Conservation (phyloP, 169 alveolate species). For the Blepharisma undulans region DNA sequence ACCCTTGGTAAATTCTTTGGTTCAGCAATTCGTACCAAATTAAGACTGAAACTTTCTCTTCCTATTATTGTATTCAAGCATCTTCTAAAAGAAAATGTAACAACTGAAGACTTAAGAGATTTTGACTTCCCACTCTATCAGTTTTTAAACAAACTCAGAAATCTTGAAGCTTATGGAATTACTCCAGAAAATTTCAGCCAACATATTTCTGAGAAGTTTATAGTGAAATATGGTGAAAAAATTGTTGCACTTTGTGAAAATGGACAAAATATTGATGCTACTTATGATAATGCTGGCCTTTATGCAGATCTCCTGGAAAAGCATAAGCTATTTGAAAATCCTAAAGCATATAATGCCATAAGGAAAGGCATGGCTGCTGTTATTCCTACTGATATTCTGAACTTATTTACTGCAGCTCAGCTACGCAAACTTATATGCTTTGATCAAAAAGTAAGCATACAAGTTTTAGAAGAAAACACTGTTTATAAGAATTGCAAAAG, state of each 20-base stretch:
- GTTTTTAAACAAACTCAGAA: conserved; percentile 63
- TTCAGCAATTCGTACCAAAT: conserved; percentile 81
- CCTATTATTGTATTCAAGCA: conserved; percentile 85
- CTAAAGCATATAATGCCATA: conserved; percentile 41
- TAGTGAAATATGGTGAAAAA: conserved; percentile 7
- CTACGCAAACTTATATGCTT: conserved; percentile 86
- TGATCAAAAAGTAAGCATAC: conserved; percentile 81
- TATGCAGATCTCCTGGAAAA: conserved; percentile 25
- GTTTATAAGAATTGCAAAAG: conserved; percentile 76
- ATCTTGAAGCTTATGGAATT: neutral
- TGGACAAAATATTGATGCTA: neutral
- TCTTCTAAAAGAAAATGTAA: conserved; percentile 61
- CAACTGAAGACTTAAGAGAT: conserved; percentile 72
- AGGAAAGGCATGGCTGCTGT: conserved; percentile 49
- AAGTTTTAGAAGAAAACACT: conserved; percentile 82
- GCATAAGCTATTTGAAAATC: neutral
- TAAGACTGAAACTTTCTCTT: conserved; percentile 72
- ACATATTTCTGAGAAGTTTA: neutral
- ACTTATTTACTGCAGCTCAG: conserved; percentile 59
- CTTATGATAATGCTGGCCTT: neutral
- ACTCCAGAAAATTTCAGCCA: neutral
- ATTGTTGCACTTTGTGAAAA: conserved; percentile 24
- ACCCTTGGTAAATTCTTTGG: conserved; percentile 86
- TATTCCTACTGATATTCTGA: conserved; percentile 64
- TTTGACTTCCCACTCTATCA: conserved; percentile 75